Evolutionary conservation across 768 basidiomycete species (phyloP).

Genomic region (Pulveroboletus sp.): DNA sequence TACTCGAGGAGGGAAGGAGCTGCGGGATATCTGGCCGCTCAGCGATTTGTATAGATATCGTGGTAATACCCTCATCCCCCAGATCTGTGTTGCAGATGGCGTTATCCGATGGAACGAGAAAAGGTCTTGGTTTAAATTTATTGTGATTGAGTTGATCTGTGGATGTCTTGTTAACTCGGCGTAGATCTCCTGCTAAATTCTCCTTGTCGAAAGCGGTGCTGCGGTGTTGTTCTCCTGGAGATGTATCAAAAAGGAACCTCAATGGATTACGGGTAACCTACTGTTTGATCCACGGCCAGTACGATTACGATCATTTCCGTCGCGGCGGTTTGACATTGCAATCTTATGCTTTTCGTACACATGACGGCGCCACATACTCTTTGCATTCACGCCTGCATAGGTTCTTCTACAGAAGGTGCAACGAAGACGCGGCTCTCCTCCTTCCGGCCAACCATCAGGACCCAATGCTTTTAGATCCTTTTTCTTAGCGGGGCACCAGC

Average conservation of each 20-base stretch:
- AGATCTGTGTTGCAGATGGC: constrained; percentile 11
- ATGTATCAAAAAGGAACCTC: constrained; percentile 20
- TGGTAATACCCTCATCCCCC: constrained; percentile 3
- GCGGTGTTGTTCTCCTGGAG: constrained; percentile 62
- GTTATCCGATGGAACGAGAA: constrained; percentile 18
- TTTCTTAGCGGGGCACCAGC: constrained; percentile 86
- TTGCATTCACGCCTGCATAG: constrained; percentile 83
- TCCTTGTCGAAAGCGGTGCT: constrained; percentile 32
- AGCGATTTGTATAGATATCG: constrained; percentile 23
- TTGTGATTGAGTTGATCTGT: constrained; percentile 15
- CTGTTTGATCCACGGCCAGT: constrained; percentile 59
- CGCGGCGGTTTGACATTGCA: constrained; percentile 83
- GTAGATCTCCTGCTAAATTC: constrained; percentile 30
- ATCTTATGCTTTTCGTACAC: constrained; percentile 90
- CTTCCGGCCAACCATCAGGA: constrained; percentile 71
- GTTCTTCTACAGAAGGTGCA: constrained; percentile 83
- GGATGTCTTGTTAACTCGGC: constrained; percentile 25
- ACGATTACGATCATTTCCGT: constrained; percentile 59
- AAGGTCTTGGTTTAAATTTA: constrained; percentile 20
- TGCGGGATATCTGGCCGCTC: constrained; percentile 25
- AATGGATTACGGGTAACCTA: constrained; percentile 35
- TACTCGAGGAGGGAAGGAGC: constrained; percentile 16
- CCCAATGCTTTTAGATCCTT: constrained; percentile 70
- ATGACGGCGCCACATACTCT: constrained; percentile 88
- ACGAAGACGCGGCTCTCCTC: constrained; percentile 72